phyloP scores from a whole-genome alignment of 176 grass and related monocot species.

The Rhipidocladum racemiflorum region DNA sequence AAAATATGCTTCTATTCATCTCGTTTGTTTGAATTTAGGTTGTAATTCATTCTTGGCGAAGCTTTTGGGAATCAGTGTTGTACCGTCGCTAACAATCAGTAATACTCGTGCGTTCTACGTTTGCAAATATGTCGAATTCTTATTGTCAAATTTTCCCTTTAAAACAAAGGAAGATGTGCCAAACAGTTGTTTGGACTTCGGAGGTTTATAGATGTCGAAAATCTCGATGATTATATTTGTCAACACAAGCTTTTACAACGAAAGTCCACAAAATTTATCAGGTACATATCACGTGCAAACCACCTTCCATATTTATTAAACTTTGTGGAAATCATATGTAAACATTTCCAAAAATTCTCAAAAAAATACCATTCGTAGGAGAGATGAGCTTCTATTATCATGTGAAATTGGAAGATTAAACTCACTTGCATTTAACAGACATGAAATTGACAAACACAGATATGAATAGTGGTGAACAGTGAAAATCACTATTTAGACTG shows the following conservation, averaged over 20 bases:
- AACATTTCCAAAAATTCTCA: too few relatives aligned
- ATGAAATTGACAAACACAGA: too few relatives aligned
- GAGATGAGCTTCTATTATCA: too few relatives aligned
- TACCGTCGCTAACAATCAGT: neutral
- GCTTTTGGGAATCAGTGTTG: neutral
- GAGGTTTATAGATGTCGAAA: neutral
- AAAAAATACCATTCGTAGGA: too few relatives aligned
- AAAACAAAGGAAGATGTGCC: neutral
- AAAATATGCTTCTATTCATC: neutral
- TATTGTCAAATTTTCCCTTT: neutral
- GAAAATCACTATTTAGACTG: too few relatives aligned
- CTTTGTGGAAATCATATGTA: too few relatives aligned
- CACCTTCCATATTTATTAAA: too few relatives aligned
- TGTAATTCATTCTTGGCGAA: constrained; percentile 19
- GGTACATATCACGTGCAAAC: too few relatives aligned
- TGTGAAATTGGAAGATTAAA: too few relatives aligned
- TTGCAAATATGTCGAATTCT: neutral
- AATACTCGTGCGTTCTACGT: neutral
- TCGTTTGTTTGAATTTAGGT: neutral
- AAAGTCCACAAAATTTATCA: neutral
- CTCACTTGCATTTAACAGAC: too few relatives aligned
- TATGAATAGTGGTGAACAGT: too few relatives aligned
- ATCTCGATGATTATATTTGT: too few relatives aligned
- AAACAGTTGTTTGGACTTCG: neutral
- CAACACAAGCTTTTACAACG: neutral